Evolutionary conservation across 169 alveolate genomes (phyloP).

Genomic region (Eimeria maxima): DNA sequence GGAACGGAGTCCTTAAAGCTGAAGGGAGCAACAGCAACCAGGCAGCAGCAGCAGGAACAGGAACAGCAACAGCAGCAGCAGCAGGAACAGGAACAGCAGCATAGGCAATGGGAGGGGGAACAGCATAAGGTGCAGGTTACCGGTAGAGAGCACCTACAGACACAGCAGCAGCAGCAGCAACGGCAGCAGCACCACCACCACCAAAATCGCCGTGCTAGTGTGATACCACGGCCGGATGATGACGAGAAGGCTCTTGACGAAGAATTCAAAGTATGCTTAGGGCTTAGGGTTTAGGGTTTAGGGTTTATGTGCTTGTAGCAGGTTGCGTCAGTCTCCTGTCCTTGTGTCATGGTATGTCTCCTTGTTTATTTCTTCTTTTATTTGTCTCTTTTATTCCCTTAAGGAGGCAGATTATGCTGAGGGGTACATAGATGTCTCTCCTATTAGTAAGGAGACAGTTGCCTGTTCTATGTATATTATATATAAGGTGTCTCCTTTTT

Average conservation of each 20-base stretch:
- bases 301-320: background rate
- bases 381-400: too few relatives aligned
- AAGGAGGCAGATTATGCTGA: too few relatives aligned
- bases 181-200: constrained; percentile 1
- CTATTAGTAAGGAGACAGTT: background rate
- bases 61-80: constrained; percentile 12
- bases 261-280: background rate
- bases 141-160: background rate
- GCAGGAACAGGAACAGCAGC: background rate
- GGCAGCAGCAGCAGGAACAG: background rate
- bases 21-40: background rate
- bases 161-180: constrained; percentile 22
- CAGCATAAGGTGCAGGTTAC: background rate
- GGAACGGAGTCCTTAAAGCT: background rate
- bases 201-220: background rate
- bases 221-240: background rate
- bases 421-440: background rate
- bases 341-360: too few relatives aligned
- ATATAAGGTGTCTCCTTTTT: background rate
- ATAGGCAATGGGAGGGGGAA: background rate
- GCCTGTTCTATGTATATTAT: background rate
- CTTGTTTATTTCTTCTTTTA: too few relatives aligned
- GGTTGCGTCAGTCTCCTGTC: too few relatives aligned
- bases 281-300: background rate
- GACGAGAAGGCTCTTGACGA: constrained; percentile 33